phyloP scores from a whole-genome alignment of 495 filamentous ascomycete genomes.

The Parathielavia hyrcaniae region DNA sequence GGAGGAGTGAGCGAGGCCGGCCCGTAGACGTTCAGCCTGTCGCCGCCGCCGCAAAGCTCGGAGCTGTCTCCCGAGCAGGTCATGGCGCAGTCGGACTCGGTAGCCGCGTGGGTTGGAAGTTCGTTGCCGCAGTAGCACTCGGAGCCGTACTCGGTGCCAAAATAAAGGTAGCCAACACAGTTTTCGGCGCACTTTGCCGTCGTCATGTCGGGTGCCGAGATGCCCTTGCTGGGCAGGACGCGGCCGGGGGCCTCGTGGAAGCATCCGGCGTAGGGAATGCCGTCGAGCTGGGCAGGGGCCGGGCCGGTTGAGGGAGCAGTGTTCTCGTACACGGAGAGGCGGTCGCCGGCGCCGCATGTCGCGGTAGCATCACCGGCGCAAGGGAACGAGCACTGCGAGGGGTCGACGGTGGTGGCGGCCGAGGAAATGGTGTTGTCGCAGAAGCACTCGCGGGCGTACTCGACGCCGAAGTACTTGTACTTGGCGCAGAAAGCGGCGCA shows the following conservation, averaged over 20 bases:
- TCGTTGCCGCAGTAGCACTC: constrained; percentile 3
- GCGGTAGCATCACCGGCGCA: neutral
- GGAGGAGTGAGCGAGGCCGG: neutral
- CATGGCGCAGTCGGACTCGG: constrained; percentile 33
- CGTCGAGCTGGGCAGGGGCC: neutral
- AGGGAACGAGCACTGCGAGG: neutral
- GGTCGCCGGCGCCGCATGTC: neutral
- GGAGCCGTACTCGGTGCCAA: constrained; percentile 7
- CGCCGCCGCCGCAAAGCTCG: constrained; percentile 31
- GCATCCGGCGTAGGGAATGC: neutral
- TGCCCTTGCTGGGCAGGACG: neutral
- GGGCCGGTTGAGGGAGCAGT: neutral
- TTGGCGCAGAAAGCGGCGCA: neutral
- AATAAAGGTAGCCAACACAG: constrained; percentile 8
- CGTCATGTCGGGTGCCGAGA: constrained; percentile 7
- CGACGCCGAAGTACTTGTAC: neutral
- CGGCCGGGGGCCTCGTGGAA: constrained; percentile 1
- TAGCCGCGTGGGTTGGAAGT: constrained; percentile 3
- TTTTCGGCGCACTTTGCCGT: constrained; percentile 5
- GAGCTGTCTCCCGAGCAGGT: constrained; percentile 31
- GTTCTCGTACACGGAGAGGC: neutral
- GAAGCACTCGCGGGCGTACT: neutral
- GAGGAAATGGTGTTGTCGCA: neutral
- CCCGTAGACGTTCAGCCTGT: constrained; percentile 36
- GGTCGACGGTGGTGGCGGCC: neutral